Evolutionary conservation across 2,329 filamentous ascomycete species (phyloP).

Genomic region (Zasmidium citrigriseum): DNA sequence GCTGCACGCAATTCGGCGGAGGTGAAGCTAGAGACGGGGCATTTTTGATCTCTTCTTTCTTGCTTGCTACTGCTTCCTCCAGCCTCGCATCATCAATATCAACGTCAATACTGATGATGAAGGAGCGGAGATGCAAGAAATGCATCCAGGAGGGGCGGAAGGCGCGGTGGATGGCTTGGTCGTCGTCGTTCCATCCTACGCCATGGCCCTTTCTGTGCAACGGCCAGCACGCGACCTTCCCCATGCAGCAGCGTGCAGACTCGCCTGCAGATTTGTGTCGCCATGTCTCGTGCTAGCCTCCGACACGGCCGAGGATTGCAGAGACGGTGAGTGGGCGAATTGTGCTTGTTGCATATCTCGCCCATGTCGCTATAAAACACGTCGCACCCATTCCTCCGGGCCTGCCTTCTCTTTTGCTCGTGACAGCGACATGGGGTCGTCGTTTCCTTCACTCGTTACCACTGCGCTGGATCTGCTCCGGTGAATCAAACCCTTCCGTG

Average conservation of each 20-base stretch:
- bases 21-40: too few species aligned
- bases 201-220: background rate
- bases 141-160: background rate
- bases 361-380: background rate
- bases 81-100: too few species aligned
- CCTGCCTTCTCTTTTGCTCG: background rate
- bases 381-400: background rate
- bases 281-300: too few species aligned
- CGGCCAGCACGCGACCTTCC: background rate
- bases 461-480: background rate
- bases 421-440: background rate
- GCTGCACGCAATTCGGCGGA: background rate
- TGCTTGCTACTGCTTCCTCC: too few species aligned
- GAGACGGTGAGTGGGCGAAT: too few species aligned
- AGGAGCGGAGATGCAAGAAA: background rate
- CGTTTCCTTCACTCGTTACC: background rate
- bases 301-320: too few species aligned
- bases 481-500: background rate
- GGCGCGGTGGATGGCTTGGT: background rate
- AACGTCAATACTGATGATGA: too few species aligned
- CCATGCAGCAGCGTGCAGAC: background rate
- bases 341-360: background rate
- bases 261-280: background rate
- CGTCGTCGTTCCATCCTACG: too few species aligned
- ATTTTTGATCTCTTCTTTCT: too few species aligned